A percentile compares a stretch with the other conserved stretches of the same genome.
Conservation (phyloP, 2,329 filamentous ascomycete genomes). For the Aspergillus sp. region DNA sequence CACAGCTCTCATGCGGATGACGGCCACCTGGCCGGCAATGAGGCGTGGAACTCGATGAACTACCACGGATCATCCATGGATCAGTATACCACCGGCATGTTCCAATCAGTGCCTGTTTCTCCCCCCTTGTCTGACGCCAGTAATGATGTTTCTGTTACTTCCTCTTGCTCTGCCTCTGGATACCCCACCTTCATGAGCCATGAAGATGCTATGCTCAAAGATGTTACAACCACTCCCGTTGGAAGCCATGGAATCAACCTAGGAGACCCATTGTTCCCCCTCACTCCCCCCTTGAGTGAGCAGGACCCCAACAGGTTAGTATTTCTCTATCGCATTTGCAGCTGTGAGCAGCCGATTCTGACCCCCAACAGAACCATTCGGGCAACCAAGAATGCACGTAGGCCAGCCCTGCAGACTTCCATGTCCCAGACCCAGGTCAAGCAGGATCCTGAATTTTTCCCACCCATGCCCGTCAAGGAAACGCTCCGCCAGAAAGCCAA, state of each 20-base stretch:
- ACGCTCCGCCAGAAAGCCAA: slow-evolving; percentile 38
- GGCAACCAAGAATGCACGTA: slow-evolving; percentile 40
- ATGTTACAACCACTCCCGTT: slow-evolving; percentile 37
- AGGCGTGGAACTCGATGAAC: slow-evolving; percentile 40
- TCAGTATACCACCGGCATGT: slow-evolving; percentile 37
- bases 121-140: slow-evolving; percentile 46
- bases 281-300: slow-evolving; percentile 41
- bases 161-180: slow-evolving; percentile 41
- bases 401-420: slow-evolving; percentile 37
- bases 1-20: slow-evolving; percentile 43
- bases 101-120: slow-evolving; percentile 43
- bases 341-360: slow-evolving; percentile 10
- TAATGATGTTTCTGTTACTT: slow-evolving; percentile 44
- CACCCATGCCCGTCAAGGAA: slow-evolving; percentile 36
- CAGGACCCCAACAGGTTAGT: slow-evolving; percentile 46
- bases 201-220: slow-evolving; percentile 42
- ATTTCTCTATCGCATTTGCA: background rate
- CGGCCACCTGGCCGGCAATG: slow-evolving; percentile 33
- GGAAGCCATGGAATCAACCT: slow-evolving; percentile 39
- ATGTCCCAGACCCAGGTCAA: slow-evolving; percentile 37
- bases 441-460: slow-evolving; percentile 41
- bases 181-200: slow-evolving; percentile 41
- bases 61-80: slow-evolving; percentile 39
- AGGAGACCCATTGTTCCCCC: slow-evolving; percentile 42
- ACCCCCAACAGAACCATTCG: slow-evolving; percentile 39